Base-by-base conservation (phyloP, 2,329 filamentous ascomycete species). In the Paecilomyces formosus region DNA sequence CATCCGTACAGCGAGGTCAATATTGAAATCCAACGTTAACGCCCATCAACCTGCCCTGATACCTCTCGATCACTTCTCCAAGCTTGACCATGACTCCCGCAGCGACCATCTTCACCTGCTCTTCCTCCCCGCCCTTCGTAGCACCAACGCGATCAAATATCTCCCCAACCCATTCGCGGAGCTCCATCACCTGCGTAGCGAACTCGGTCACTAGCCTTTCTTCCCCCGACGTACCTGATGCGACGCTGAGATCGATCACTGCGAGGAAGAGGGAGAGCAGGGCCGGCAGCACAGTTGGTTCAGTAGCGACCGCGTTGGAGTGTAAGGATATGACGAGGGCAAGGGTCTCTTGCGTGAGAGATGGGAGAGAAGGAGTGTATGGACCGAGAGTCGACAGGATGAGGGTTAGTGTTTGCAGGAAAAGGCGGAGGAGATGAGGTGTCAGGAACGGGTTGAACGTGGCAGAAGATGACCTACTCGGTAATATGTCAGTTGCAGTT, bases 311-410 rank as follows among this genome's bases (percentile, higher is more conserved):
- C 2, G 76, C 69, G 22, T 65, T 65, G 52, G 73, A 51, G 79
- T 84, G 82, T 1, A 96, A 79, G 2, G 82, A 79, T 65, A 97
- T 83, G 2, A 97, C 78, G n/a, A 99, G 76, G 53, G 88, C 83
- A 85, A 92, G 92, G 18, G 95, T 83, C 73, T 97, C 91, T 9
- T 85, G 79, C 1, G 92, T 97, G 79, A 97, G 86, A 57, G 90
- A 85, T 1, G 88, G 85, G 0, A 97, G 81, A 1, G 85, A 81
- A 0, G 92, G 79, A 0, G 89, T 92, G 57, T 88, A 86, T 0
- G 92, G 89, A 0, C 94, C 94, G 0, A 89, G 85, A 0, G 93
- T 89, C 64, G 96, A 88, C 53, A 97, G 77, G 33, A 96, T 78
- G 7, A 99, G 79, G 0, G 88, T 88, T 0, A 97, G 80, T 0